Conservation (phyloP, 1,139 yeast genomes). For the Keqinozyma sinolaborantium region DNA sequence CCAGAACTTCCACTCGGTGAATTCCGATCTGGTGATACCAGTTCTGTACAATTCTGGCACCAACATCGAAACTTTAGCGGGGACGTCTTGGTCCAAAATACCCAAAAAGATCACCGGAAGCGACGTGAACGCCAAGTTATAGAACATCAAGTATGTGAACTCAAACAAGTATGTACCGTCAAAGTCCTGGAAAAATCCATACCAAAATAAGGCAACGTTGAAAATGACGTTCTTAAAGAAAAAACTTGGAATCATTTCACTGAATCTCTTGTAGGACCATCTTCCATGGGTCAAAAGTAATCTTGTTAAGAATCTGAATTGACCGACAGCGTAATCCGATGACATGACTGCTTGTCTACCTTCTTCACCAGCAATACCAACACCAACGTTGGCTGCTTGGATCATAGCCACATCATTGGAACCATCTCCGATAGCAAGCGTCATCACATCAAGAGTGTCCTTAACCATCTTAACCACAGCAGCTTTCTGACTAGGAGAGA, state of each 20-base stretch:
- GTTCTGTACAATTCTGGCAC: constrained; percentile 89
- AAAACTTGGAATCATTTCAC: constrained; percentile 93
- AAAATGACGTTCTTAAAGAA: constrained; percentile 91
- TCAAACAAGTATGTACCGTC: constrained; percentile 93
- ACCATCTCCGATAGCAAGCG: constrained; percentile 96
- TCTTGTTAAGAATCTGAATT: constrained; percentile 78
- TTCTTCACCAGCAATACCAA: constrained; percentile 98
- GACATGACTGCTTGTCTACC: constrained; percentile 99
- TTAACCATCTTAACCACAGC: constrained; percentile 90
- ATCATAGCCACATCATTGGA: constrained; percentile 99
- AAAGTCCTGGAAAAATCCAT: constrained; percentile 77
- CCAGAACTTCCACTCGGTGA: constrained; percentile 78
- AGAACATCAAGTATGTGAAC: constrained; percentile 87
- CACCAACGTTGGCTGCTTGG: constrained; percentile 98
- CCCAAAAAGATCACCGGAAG: constrained; percentile 90
- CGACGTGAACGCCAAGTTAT: constrained; percentile 92
- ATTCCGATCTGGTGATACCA: constrained; percentile 81
- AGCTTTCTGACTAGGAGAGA: constrained; percentile 96
- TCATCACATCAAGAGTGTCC: constrained; percentile 70
- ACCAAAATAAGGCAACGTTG: constrained; percentile 89
- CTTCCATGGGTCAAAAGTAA: constrained; percentile 88
- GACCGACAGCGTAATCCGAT: constrained; percentile 95
- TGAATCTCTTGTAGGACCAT: constrained; percentile 89
- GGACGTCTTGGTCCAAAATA: constrained; percentile 89
- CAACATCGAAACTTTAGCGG: constrained; percentile 71